A percentile compares a stretch with the other conserved stretches of the same genome.
Conservation (phyloP, 2,329 filamentous ascomycete genomes). For the Colletotrichum navitas region DNA sequence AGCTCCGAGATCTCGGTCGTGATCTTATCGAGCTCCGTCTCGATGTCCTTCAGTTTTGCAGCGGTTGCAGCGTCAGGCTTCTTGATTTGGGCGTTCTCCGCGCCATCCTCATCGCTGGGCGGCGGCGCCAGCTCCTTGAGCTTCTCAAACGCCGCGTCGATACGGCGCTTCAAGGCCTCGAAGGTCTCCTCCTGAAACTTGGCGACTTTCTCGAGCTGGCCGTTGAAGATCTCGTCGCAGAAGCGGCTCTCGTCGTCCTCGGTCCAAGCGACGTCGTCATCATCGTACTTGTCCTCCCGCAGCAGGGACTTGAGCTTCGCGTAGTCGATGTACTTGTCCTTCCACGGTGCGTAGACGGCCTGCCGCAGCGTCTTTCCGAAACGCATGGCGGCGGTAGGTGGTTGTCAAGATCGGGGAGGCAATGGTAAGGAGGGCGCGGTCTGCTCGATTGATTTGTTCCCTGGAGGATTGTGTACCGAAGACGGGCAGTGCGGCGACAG, state of each 20-base stretch:
- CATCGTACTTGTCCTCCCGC: conserved; percentile 76
- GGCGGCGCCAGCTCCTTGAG: conserved; percentile 81
- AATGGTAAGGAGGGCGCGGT: neutral
- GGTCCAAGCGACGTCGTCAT: conserved; percentile 82
- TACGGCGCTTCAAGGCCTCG: conserved; percentile 65
- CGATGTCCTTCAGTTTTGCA: conserved; percentile 74
- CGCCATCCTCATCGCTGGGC: conserved; percentile 23
- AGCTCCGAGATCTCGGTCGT: conserved; percentile 92
- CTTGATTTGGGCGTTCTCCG: conserved; percentile 68
- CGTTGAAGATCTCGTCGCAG: conserved; percentile 94
- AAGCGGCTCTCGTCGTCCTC: conserved; percentile 94
- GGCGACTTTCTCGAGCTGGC: conserved; percentile 95
- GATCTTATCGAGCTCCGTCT: conserved; percentile 86
- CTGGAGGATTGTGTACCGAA: neutral
- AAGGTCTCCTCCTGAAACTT: conserved; percentile 88
- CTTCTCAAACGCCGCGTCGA: conserved; percentile 72
- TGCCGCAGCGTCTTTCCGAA: conserved; percentile 90
- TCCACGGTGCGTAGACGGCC: conserved; percentile 88
- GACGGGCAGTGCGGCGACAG: neutral
- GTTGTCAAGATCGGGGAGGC: neutral
- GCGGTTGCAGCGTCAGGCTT: conserved; percentile 61
- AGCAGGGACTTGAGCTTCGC: conserved; percentile 90
- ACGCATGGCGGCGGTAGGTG: conserved; percentile 72
- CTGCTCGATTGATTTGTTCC: conserved; percentile 2
- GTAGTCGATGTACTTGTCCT: conserved; percentile 95